phyloP scores from a whole-genome alignment of 2,329 filamentous ascomycete genomes.

The Alternaria dauci region DNA sequence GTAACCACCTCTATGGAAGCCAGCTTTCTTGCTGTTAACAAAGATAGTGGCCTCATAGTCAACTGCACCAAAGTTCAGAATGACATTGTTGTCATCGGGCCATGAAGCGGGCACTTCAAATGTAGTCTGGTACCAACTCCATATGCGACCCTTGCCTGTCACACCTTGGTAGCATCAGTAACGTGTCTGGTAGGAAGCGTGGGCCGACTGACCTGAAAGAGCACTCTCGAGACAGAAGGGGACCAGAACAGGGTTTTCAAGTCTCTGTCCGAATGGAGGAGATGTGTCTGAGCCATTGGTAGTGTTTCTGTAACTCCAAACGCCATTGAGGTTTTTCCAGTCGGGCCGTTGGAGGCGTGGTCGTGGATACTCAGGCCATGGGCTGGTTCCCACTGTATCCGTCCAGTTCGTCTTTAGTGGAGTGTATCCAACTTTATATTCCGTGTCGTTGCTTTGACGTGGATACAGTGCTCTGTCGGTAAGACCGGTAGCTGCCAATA shows the following conservation, averaged over 20 bases:
- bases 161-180: slow-evolving; percentile 52
- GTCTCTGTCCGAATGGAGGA: slow-evolving; percentile 56
- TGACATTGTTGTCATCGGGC: slow-evolving; percentile 52
- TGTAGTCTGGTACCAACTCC: slow-evolving; percentile 60
- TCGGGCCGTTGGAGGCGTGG: slow-evolving; percentile 63
- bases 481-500: slow-evolving; percentile 19
- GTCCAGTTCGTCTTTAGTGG: slow-evolving; percentile 60
- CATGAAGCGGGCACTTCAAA: slow-evolving; percentile 62
- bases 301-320: slow-evolving; percentile 64
- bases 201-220: slow-evolving; percentile 54
- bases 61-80: slow-evolving; percentile 67
- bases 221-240: slow-evolving; percentile 65
- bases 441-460: slow-evolving; percentile 41
- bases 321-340: slow-evolving; percentile 67
- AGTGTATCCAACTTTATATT: slow-evolving; percentile 40
- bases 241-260: slow-evolving; percentile 58
- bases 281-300: slow-evolving; percentile 49
- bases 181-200: slow-evolving; percentile 43
- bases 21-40: slow-evolving; percentile 63
- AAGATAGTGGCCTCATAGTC: slow-evolving; percentile 67
- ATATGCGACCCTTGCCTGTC: slow-evolving; percentile 49
- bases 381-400: slow-evolving; percentile 59
- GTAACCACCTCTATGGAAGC: slow-evolving; percentile 68
- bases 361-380: slow-evolving; percentile 67
- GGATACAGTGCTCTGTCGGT: slow-evolving; percentile 13